Base-by-base conservation (phyloP, 306 rosid genomes). In the Castanea mollissima region DNA sequence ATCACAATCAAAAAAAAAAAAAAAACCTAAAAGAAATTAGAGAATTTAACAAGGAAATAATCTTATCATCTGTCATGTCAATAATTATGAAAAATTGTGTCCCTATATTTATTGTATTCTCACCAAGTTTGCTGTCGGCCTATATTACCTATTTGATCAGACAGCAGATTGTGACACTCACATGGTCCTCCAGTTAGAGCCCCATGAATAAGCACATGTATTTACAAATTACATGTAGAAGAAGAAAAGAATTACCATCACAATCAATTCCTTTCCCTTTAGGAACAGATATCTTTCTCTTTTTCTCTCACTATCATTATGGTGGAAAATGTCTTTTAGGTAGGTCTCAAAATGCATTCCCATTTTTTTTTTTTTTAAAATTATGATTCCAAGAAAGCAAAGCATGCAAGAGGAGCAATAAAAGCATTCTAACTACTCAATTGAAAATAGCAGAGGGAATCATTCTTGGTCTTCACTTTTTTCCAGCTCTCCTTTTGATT, bases 111-210 rank as follows among this genome's bases (percentile, higher is more conserved):
- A 41, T 41, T 41, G 46, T 9, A 41, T 41, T 8, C 46, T 32
- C 5, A 72, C 65, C 84, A 84, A 77, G 74, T 73, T 69, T 41
- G 35, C 3, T 84, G 84, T 80, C 81, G 79, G 84, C 83, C 54
- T 23, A 49, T 13, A n/a, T 44, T 51, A 59, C 77, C 74, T 15
- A 72, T 72, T 74, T 51, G 84, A 84, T 76, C 74, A 32, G 82
- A 81, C 70, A 76, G 52, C 49, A 19, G 46, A 38, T 59, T 60
- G 23, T 34, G 73, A 67, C 73, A 32, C 73, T 21, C 68, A 46
- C n/a, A 2, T 54, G 49, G 65, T 57, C 56, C 65, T 49, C 14
- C 32, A 56, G 32, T 35, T 70, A 60, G 25, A 18, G 25, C 6
- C 9, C 44, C 44, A 29, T 23, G 21, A 21, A 59, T 21, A 58